These are phyloP conservation scores for Plasmodium adleri DNA, from an alignment of 169 alveolate species.

Conservation along the genomic window DNA sequence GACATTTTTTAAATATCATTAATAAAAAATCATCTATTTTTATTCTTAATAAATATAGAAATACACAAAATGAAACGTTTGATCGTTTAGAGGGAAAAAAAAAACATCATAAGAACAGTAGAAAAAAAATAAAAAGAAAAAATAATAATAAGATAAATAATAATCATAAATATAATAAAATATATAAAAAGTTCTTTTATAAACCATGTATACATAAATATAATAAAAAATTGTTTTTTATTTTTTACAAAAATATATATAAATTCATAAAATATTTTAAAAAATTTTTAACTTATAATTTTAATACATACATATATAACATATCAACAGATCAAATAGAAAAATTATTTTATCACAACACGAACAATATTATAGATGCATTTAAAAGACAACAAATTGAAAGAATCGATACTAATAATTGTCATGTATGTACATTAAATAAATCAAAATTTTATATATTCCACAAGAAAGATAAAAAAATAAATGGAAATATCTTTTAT, in stretches of 20 bases:
- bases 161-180: background rate
- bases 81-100: background rate
- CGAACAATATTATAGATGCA: background rate
- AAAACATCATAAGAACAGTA: background rate
- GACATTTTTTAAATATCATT: too few relatives aligned
- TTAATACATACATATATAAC: constrained; percentile 10
- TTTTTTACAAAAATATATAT: background rate
- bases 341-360: constrained; percentile 25
- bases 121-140: background rate
- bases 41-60: too few relatives aligned
- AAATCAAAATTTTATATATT: constrained; percentile 15
- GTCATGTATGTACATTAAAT: background rate
- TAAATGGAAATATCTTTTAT: background rate
- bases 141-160: background rate
- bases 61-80: too few relatives aligned
- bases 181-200: background rate
- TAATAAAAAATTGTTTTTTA: background rate
- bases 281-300: constrained; percentile 3
- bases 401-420: background rate
- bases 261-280: constrained; percentile 24
- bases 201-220: too few relatives aligned
- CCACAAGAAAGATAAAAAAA: constrained; percentile 17
- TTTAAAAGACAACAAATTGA: background rate
- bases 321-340: constrained; percentile 47
- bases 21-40: too few relatives aligned